Evolutionary conservation across 306 rosid species (phyloP).

Genomic region (Carpinus viminea): DNA sequence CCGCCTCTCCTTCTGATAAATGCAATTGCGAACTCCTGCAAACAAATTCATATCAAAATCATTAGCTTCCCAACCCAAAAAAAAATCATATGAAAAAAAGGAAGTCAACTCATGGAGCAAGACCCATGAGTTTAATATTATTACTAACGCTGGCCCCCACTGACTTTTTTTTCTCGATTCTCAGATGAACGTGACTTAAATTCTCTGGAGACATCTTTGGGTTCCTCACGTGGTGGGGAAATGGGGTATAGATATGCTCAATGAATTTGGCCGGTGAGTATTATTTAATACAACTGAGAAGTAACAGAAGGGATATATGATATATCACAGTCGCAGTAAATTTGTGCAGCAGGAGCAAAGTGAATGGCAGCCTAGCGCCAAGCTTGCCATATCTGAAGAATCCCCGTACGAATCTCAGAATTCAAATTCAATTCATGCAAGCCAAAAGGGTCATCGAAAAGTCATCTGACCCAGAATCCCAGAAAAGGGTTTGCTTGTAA

Average conservation of each 20-base stretch:
- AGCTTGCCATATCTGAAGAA: conserved; percentile 36
- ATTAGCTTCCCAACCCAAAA: too few species aligned
- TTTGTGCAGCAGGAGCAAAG: conserved; percentile 2
- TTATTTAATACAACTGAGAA: neutral
- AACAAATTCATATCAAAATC: neutral
- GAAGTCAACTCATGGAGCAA: conserved; percentile 14
- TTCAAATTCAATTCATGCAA: conserved; percentile 22
- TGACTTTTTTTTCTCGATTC: neutral
- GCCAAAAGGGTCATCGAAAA: conserved; percentile 36
- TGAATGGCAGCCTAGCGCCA: conserved; percentile 13
- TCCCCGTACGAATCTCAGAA: conserved; percentile 41
- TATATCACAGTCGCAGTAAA: neutral
- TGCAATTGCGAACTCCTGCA: conserved; percentile 73
- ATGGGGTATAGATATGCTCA: neutral
- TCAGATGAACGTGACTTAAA: too few species aligned
- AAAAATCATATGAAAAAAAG: too few species aligned
- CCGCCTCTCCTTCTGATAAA: conserved; percentile 49
- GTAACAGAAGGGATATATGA: neutral
- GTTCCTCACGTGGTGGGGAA: neutral
- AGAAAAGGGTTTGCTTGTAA: neutral
- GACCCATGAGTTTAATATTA: neutral
- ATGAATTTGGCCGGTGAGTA: neutral
- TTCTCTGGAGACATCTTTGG: neutral
- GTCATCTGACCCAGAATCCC: conserved; percentile 23
- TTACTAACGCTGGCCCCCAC: too few species aligned